Base-by-base conservation (phyloP, 2,329 filamentous ascomycete genomes). In the Annulohypoxylon truncatum region DNA sequence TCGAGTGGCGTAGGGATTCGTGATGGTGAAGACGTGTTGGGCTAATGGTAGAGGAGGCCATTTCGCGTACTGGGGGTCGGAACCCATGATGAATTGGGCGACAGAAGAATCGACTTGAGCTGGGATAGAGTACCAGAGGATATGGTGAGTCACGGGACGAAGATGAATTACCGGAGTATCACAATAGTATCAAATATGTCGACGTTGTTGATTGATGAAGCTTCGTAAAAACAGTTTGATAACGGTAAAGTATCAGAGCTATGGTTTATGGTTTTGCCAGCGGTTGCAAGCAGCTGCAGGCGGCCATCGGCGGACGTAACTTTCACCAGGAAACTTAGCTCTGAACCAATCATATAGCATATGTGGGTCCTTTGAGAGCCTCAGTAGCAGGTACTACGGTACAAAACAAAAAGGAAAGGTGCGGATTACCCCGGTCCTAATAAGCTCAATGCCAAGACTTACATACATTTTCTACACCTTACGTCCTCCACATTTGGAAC, bases 1-100 rank as follows among this genome's bases (percentile, higher is more conserved):
- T 77, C 86, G 85, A 65, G 89, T 82, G 73, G 92, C 88, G 72
- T 92, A 90, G 73, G 91, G 88, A 80, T 94, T 94, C 77, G 92
- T 93, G 82, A 96, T 87, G 77, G 90, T 90, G 83, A 96, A 96
- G 81, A 96, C 92, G 78, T 94, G 89, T 83, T 96, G 92, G 68
- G 92, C 88, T 75, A 96, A 87, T 73, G 92, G 87, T 78, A 96
- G 88, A 80, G 93, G 85, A 67, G 93, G 92, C 83, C 91, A 95
- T 81, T 93, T 92, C 75, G 91, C 90, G 82, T 94, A 94, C 80
- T 94, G 92, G 72, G 92, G 91, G 82, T 96, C 92, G 77, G 92
- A 87, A 75, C 89, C 89, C 89, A 91, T 94, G 83, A 82, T 87
- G 77, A 67, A 38, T 51, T 53, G 31, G 35, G 54, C 44, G 20